phyloP scores from a whole-genome alignment of 306 rosid species.

The Casuarina glauca region DNA sequence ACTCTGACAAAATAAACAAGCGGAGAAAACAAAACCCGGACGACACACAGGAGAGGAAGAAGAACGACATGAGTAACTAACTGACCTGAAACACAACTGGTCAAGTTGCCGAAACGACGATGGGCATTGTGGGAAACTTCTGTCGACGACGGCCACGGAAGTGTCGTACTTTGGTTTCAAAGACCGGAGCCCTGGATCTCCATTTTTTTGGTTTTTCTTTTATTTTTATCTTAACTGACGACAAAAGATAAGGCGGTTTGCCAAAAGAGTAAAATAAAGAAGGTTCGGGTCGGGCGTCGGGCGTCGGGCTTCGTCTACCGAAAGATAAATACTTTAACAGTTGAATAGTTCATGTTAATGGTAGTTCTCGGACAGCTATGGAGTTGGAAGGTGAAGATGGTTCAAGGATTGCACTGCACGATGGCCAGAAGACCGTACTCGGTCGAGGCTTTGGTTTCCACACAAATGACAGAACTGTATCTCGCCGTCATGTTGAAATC shows the following conservation, averaged over 20 bases:
- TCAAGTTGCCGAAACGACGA: conserved; percentile 6
- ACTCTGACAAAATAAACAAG: not conserved
- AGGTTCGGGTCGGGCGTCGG: too few relatives aligned
- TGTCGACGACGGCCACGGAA: conserved; percentile 11
- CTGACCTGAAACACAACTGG: not conserved
- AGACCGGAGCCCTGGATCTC: not conserved
- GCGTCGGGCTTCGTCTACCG: too few relatives aligned
- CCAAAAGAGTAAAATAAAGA: not conserved
- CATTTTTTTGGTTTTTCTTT: not conserved
- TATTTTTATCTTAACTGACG: not conserved
- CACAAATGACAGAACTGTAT: conserved; percentile 57
- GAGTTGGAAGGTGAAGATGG: conserved; percentile 59
- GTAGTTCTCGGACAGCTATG: conserved; percentile 26
- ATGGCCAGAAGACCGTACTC: conserved; percentile 18
- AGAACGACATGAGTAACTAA: conserved; percentile 3
- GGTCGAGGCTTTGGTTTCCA: conserved; percentile 67
- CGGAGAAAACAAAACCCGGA: not conserved
- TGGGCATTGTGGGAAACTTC: not conserved
- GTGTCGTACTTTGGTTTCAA: conserved; percentile 6
- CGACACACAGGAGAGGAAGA: not conserved
- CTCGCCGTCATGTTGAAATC: conserved; percentile 56
- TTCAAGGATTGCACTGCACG: conserved; percentile 30
- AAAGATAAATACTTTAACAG: too few relatives aligned
- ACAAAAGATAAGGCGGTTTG: not conserved
- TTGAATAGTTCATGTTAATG: not conserved